Evolutionary conservation across 2,329 filamentous ascomycete species (phyloP).

Genomic region (Fusarium sulawesiense): DNA sequence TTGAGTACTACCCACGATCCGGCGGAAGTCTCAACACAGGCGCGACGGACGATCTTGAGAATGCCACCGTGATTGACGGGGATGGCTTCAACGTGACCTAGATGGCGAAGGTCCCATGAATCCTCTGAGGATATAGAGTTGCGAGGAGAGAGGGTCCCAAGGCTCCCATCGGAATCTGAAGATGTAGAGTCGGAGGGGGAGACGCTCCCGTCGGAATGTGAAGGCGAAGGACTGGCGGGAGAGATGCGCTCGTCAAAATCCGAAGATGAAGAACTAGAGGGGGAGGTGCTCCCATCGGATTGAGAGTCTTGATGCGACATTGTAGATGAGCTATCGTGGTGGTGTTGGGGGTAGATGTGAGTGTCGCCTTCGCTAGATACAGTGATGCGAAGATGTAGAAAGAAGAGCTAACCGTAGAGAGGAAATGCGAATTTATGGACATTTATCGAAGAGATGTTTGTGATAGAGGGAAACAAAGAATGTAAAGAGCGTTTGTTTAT

Average conservation of each 20-base stretch:
- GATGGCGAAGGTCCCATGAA: neutral
- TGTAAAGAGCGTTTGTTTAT: neutral
- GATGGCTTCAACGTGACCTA: neutral
- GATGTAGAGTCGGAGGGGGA: too few species aligned
- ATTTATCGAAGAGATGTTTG: too few species aligned
- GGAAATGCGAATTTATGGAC: neutral
- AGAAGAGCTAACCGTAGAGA: neutral
- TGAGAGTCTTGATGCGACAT: neutral
- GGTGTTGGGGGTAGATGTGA: too few species aligned
- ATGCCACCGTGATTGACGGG: neutral
- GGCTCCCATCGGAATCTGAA: too few species aligned
- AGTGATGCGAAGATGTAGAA: accelerated
- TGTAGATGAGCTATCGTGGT: neutral
- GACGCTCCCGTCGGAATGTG: too few species aligned
- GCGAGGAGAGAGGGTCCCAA: too few species aligned
- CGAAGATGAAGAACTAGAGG: neutral
- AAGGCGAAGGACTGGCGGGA: too few species aligned
- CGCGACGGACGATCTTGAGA: neutral
- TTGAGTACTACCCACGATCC: neutral
- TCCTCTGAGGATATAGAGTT: neutral
- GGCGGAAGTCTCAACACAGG: neutral
- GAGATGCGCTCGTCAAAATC: too few species aligned
- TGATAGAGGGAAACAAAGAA: neutral
- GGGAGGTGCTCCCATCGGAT: neutral
- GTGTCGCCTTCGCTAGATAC: neutral